phyloP scores from a whole-genome alignment of 2,329 filamentous ascomycete genomes.

The Cladosporium sp. region DNA sequence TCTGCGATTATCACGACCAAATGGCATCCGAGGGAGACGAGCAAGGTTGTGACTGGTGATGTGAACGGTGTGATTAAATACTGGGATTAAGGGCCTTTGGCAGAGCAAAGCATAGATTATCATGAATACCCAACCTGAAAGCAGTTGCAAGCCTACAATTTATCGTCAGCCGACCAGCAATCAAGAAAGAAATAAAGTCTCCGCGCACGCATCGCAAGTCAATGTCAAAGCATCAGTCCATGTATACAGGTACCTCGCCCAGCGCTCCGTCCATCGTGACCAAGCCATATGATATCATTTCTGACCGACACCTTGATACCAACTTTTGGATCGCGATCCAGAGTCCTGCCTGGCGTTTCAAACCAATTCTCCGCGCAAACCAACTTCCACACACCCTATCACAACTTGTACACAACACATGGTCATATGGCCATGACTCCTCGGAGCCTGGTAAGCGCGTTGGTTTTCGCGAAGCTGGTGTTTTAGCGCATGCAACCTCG shows the following conservation, averaged over 20 bases:
- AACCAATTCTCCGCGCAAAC: no score
- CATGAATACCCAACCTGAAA: constrained; percentile 1
- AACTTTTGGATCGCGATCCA: no score
- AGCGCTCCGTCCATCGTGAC: no score
- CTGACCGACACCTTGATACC: no score
- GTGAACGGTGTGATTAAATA: constrained; percentile 84
- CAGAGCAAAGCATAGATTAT: not conserved
- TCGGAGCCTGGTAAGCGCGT: no score
- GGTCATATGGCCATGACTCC: no score
- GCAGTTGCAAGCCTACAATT: not conserved
- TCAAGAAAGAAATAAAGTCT: no score
- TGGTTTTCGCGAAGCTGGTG: no score
- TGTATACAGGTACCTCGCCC: no score
- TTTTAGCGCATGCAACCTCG: not conserved
- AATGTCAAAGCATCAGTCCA: not conserved
- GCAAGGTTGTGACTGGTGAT: constrained; percentile 86
- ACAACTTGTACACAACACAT: no score
- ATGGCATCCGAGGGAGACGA: constrained; percentile 97
- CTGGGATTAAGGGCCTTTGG: constrained; percentile 65
- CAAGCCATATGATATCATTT: not conserved
- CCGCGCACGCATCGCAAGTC: not conserved
- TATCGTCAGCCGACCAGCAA: not conserved
- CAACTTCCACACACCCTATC: no score
- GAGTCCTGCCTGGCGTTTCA: no score
- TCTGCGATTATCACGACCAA: constrained; percentile 78